These are phyloP conservation scores for Tripterygium wilfordii DNA, from an alignment of 177 flowering plant species.

Conservation along the genomic window DNA sequence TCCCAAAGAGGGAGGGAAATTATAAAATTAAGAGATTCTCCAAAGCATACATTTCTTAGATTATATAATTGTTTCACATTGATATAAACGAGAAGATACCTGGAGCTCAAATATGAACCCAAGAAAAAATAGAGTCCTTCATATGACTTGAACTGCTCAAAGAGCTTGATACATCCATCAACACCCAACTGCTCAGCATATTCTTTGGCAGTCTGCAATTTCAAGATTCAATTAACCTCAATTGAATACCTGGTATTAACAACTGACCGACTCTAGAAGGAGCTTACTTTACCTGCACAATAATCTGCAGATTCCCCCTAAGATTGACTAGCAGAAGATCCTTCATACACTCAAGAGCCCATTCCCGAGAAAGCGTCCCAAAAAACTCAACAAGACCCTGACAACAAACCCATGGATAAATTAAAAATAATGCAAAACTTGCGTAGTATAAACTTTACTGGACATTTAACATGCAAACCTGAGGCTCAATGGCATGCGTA, in stretches of 20 bases:
- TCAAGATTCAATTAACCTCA: too few species aligned
- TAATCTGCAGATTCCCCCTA: conserved; percentile 96
- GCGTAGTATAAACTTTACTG: too few species aligned
- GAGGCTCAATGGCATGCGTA: conserved; percentile 99
- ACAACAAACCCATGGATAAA: conserved; percentile 1
- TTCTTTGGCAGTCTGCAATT: conserved; percentile 94
- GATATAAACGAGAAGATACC: conserved; percentile 40
- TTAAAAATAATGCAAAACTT: too few species aligned
- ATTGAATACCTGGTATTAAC: too few species aligned
- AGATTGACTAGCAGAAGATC: conserved; percentile 90
- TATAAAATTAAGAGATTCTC: background rate
- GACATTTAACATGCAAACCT: conserved; percentile 59
- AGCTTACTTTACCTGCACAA: conserved; percentile 84
- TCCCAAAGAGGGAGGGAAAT: conserved; percentile 1
- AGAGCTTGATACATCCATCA: conserved; percentile 87
- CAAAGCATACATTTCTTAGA: too few species aligned
- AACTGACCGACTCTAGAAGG: too few species aligned
- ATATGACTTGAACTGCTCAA: conserved; percentile 98
- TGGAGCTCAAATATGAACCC: conserved; percentile 95
- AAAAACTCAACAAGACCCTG: conserved; percentile 97
- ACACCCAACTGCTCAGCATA: conserved; percentile 94
- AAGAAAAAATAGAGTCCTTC: conserved; percentile 96
- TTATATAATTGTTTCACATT: too few species aligned
- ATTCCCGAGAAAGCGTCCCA: conserved; percentile 94
- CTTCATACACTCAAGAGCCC: conserved; percentile 99